Conservation (phyloP, 495 filamentous ascomycete genomes). For the Penicillium robsamsonii region DNA sequence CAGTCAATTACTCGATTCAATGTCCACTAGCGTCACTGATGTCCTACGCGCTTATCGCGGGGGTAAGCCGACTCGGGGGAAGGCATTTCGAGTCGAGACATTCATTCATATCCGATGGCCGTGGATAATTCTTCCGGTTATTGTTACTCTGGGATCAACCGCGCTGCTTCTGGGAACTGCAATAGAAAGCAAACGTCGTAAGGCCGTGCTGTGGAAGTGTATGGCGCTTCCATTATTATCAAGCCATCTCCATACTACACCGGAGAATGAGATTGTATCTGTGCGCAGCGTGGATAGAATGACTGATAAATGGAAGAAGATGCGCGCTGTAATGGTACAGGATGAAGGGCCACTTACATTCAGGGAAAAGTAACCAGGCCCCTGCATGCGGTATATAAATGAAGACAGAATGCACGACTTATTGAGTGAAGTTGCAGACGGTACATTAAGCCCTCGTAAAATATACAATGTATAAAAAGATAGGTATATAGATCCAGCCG, state of each 20-base stretch:
- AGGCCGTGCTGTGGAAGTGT: background rate
- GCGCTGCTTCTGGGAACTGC: background rate
- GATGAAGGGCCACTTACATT: background rate
- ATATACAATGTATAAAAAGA: no score
- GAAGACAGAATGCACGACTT: no score
- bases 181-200: background rate
- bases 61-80: background rate
- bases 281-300: background rate
- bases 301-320: background rate
- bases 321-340: background rate
- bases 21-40: background rate
- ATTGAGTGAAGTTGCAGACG: no score
- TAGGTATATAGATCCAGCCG: no score
- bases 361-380: background rate
- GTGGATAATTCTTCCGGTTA: slow-evolving; percentile 7
- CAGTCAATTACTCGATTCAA: background rate
- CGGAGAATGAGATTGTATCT: background rate
- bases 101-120: slow-evolving; percentile 14
- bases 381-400: no score
- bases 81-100: background rate
- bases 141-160: background rate
- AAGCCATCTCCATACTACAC: background rate
- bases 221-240: background rate
- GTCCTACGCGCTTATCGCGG: background rate
- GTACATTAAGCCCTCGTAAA: no score